phyloP scores from a whole-genome alignment of 345 rosid species.

The Eucalyptus paniculata region DNA sequence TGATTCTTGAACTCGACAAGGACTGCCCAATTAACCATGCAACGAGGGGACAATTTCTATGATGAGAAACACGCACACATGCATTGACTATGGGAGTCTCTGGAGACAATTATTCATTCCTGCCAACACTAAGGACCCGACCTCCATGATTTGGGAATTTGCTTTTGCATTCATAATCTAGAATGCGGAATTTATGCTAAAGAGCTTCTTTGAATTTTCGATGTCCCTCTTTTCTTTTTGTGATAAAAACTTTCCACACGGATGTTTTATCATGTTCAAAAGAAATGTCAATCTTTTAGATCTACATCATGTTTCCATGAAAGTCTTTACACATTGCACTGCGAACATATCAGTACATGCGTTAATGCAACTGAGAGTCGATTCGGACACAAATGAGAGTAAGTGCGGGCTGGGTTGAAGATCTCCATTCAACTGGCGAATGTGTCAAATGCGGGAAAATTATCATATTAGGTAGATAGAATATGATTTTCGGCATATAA shows the following conservation, averaged over 20 bases:
- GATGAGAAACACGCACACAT: no score
- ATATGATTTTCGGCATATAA: not conserved
- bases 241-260: not conserved
- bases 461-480: not conserved
- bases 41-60: no score
- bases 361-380: not conserved
- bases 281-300: no score
- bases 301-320: not conserved
- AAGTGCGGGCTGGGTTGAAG: not conserved
- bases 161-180: no score
- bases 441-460: no score
- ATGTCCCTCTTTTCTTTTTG: not conserved
- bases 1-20: no score
- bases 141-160: no score
- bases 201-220: not conserved
- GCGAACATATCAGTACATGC: rapidly evolving
- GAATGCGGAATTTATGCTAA: not conserved
- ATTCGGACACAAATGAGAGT: not conserved
- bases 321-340: not conserved
- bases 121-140: no score
- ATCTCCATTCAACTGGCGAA: not conserved
- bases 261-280: not conserved
- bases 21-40: no score
- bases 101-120: no score
- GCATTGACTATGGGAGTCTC: no score